Percentiles rank a stretch among this genome's conserved stretches.
phyloP scores from a whole-genome alignment of 495 filamentous ascomycete genomes.

The Darksidea phi region DNA sequence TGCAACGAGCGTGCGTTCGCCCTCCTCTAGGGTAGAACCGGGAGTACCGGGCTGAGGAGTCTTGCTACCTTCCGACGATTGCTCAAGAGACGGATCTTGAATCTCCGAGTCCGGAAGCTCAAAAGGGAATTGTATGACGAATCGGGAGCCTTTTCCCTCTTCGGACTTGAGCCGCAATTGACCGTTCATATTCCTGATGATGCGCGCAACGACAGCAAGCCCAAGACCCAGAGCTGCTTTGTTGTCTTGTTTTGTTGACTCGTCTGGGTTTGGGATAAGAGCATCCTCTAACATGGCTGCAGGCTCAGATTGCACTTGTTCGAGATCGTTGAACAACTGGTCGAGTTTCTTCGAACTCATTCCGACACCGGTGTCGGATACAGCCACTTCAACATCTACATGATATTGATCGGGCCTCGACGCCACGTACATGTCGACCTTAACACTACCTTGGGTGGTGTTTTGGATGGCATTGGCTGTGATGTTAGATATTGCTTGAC shows the following conservation, averaged over 20 bases:
- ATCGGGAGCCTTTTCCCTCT: constrained; percentile 78
- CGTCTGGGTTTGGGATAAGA: constrained; percentile 20
- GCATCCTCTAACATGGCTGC: constrained; percentile 45
- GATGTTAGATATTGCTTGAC: constrained; percentile 79
- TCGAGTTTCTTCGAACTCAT: constrained; percentile 74
- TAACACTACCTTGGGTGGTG: constrained; percentile 68
- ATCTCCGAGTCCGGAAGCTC: constrained; percentile 54
- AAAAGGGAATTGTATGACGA: constrained; percentile 71
- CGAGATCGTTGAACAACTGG: constrained; percentile 77
- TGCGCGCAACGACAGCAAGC: constrained; percentile 80
- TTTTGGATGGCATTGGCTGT: constrained; percentile 84
- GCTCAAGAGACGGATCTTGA: constrained; percentile 25
- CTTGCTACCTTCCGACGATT: constrained; percentile 28
- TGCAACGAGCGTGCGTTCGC: constrained; percentile 61
- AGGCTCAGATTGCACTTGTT: constrained; percentile 72
- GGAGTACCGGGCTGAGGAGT: constrained; percentile 33
- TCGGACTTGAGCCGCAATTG: constrained; percentile 87
- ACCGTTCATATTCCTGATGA: constrained; percentile 85
- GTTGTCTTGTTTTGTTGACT: constrained; percentile 25
- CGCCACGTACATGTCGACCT: constrained; percentile 63
- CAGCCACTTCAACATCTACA: constrained; percentile 66
- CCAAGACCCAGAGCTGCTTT: constrained; percentile 71
- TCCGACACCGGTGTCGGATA: constrained; percentile 78
- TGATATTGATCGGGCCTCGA: constrained; percentile 39
- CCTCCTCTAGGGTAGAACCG: constrained; percentile 39